Evolutionary conservation across 208 protist species (phyloP).

Genomic region (Crithidia thermophila): DNA sequence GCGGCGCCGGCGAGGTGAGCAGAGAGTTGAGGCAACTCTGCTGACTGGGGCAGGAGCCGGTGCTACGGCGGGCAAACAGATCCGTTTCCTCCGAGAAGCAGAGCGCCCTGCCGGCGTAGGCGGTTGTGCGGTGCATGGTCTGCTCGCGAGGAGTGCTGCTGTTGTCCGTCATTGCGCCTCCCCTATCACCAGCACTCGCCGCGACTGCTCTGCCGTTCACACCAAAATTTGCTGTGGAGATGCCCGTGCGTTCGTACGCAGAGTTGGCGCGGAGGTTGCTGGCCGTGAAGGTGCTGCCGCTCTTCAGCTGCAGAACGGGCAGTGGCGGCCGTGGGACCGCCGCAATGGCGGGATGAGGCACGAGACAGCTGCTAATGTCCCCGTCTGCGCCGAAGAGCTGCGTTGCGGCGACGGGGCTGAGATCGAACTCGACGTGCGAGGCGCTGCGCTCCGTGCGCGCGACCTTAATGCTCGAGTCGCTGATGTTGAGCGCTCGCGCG

Average conservation of each 20-base stretch:
- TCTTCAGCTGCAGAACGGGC: slow-evolving; percentile 26
- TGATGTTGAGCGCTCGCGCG: slow-evolving; percentile 29
- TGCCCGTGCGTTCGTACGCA: slow-evolving; percentile 21
- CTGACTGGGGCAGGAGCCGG: slow-evolving; percentile 25
- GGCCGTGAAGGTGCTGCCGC: slow-evolving; percentile 35
- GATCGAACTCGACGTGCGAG: slow-evolving; percentile 32
- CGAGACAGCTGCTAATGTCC: slow-evolving; percentile 8
- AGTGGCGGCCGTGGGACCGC: slow-evolving; percentile 13
- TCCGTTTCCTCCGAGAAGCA: slow-evolving; percentile 34
- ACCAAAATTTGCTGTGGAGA: neutral
- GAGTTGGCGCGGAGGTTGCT: slow-evolving; percentile 34
- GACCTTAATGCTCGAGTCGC: slow-evolving; percentile 27
- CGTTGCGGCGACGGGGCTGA: slow-evolving; percentile 21
- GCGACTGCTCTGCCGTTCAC: neutral
- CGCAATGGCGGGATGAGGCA: slow-evolving; percentile 3
- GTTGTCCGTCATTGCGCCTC: neutral
- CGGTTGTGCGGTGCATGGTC: slow-evolving; percentile 3
- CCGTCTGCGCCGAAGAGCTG: slow-evolving; percentile 24
- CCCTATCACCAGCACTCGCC: neutral
- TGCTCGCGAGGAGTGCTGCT: slow-evolving; percentile 25
- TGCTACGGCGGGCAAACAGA: slow-evolving; percentile 21
- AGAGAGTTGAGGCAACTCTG: slow-evolving; percentile 31
- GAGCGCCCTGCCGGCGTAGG: slow-evolving; percentile 20
- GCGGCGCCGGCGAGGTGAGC: slow-evolving; percentile 20
- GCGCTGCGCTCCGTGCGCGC: slow-evolving; percentile 14